These are phyloP conservation scores for Nothomitra cinnamomea DNA, from an alignment of 2,329 filamentous ascomycete species.

Conservation along the genomic window DNA sequence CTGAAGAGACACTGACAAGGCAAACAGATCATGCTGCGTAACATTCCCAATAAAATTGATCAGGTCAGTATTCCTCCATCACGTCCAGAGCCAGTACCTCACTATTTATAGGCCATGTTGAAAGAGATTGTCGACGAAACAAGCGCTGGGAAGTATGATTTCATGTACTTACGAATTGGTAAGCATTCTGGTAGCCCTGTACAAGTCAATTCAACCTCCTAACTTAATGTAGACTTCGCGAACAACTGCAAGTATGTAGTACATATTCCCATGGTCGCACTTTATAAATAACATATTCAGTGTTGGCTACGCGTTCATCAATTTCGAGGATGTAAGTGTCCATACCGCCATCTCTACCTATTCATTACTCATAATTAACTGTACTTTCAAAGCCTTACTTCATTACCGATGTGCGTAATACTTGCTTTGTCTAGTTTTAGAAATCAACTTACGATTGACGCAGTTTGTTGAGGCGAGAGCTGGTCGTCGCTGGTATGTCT, in stretches of 20 bases:
- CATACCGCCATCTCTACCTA: neutral
- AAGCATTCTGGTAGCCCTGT: conserved; percentile 10
- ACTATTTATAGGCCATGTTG: conserved; percentile 39
- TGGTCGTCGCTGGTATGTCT: conserved; percentile 48
- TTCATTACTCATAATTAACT: neutral
- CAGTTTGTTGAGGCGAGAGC: conserved; percentile 56
- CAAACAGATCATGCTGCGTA: conserved; percentile 72
- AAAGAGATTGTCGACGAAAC: conserved; percentile 66
- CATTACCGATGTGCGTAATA: conserved; percentile 7
- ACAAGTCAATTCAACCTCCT: conserved; percentile 5
- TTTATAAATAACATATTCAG: conserved; percentile 29
- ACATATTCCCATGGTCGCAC: neutral
- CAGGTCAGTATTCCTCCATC: conserved; percentile 23
- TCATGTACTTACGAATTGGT: conserved; percentile 82
- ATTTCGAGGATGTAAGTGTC: conserved; percentile 59
- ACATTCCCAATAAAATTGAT: conserved; percentile 83
- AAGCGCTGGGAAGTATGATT: conserved; percentile 74
- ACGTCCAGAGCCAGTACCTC: neutral
- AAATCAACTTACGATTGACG: conserved; percentile 15
- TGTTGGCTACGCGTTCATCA: conserved; percentile 94
- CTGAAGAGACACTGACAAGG: neutral
- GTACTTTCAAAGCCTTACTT: conserved; percentile 5
- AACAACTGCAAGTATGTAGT: conserved; percentile 62
- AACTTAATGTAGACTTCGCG: conserved; percentile 42
- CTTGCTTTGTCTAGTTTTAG: neutral